phyloP scores from a whole-genome alignment of 179 eudicot genomes.

The Actinidia polygama region DNA sequence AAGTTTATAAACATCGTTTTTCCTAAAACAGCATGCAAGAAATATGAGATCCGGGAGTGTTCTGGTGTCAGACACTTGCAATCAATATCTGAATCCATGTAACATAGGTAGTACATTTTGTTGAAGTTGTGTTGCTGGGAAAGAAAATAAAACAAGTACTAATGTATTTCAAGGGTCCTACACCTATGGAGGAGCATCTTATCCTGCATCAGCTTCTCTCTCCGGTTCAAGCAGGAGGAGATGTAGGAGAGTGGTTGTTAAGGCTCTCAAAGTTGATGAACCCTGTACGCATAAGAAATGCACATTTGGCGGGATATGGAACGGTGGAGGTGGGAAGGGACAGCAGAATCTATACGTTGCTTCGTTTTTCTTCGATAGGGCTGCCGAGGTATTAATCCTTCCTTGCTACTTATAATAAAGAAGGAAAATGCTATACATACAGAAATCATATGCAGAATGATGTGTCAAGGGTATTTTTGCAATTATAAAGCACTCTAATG shows the following conservation, averaged over 20 bases:
- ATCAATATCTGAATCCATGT: background rate
- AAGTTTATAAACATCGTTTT: background rate
- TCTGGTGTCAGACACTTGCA: background rate
- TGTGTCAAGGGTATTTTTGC: too few species aligned
- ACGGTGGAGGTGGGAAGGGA: constrained; percentile 94
- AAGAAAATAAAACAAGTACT: background rate
- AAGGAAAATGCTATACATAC: too few species aligned
- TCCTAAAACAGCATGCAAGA: too few species aligned
- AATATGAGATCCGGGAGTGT: too few species aligned
- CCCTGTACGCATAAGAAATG: constrained; percentile 91
- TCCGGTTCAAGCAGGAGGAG: constrained; percentile 62
- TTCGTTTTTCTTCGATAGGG: constrained; percentile 95
- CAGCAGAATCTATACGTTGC: constrained; percentile 91
- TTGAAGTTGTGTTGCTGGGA: background rate
- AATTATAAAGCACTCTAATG: too few species aligned
- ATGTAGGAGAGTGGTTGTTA: constrained; percentile 57
- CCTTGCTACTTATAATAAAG: background rate
- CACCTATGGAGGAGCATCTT: constrained; percentile 65
- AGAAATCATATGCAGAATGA: too few species aligned
- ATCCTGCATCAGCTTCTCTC: constrained; percentile 57
- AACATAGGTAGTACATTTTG: background rate
- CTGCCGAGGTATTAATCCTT: constrained; percentile 72
- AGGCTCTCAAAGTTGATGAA: constrained; percentile 82
- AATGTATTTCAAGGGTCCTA: constrained; percentile 54
- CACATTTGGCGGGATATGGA: constrained; percentile 95